Base-by-base conservation (phyloP, 441 rosid species). In the Arabidopsis lyrata region DNA sequence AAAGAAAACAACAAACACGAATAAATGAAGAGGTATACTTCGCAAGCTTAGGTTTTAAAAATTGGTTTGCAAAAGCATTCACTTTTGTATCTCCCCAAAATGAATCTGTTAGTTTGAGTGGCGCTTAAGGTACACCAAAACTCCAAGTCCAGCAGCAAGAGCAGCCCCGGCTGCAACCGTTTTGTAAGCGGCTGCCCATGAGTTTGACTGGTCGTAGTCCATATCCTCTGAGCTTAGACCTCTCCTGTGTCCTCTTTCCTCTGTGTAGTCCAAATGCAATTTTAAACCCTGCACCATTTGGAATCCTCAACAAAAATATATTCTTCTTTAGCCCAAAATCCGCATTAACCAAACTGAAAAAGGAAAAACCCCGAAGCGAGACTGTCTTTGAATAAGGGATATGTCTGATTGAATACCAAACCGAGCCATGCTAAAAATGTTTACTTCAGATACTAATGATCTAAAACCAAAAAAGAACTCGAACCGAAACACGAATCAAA, bases 91-190 rank as follows among this genome's bases (percentile, higher is more conserved):
- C 8, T 45, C 15, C 35, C 11, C 1, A 3, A 53, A 54, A 75
- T 35, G 72, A 70, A 58, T 64, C 1, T 49, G 64, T 84, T 78
- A 90, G 66, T 77, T 71, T 12, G 92, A 80, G 4, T 86, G 73
- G 79, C 92, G 87, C 81, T 74, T 84, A 66, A 95, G 49, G 86
- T 86, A 95, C 14, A 95, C 92, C 73, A 93, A 74, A n/a, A 93
- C 77, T 35, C 97, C 91, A 55, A 89, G 66, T 63, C 98, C 98
- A 20, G 97, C 97, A 70, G 83, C 91, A 32, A 95, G 82, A 36
- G 96, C 95, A 22, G 98, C 97, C 38, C 99, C 95, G 1, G 98
- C 97, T 9, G 96, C 99, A 27, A 88, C 93, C 0, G 88, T 82
- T 34, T 92, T 85, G 81, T 85, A 92, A 16, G 98, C 99, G 4